Evolutionary conservation across 768 basidiomycete species (phyloP), one percentile per base, ranked within the genome.

Genomic region (Kwoniella heveanensis): DNA sequence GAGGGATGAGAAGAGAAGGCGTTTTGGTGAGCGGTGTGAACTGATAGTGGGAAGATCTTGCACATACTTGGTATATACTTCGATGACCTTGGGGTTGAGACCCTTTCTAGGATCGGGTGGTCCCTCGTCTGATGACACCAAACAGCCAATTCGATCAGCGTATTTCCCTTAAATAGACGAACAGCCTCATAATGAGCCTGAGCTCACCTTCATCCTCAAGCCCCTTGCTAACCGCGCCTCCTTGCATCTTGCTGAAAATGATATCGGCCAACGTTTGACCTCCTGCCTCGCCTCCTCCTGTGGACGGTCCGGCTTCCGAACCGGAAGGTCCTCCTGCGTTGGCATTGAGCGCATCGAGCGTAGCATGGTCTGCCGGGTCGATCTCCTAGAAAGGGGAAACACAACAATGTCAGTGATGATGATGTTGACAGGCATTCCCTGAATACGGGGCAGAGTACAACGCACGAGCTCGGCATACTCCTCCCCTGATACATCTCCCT

Each of bases 241-340:
- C 85, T 62, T 94, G 89, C 24, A 99, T 83, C 81, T 97, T 97
- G 25, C 90, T 85, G 76, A 99, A 91, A 63, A 98, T 99, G n/a
- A 98, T 84, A 78, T 99, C 96, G 29, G 96, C 96, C 29, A 99
- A 82, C 1, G 95, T 97, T 24, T 71, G 64, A 8, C 69, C 67
- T 32, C 62, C 69, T 36, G n/a, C n/a, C n/a, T 57, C 70, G 13
- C 53, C 70, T 15, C 62, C 56, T 37, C 65, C 67, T 5, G 52
- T 62, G 5, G 60, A 37, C 1, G 66, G 54, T 10, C 52, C 63
- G 21, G 60, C 60, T 27, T 53, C 53, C 47, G 69, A 50, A 17
- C 32, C 54, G 19, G 39, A 44, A 44, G 39, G 8, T 10, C 39
- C 39, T 17, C 39, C 39, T 15, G 47, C 29, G 13, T 60, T 60